Evolutionary conservation across 148 eudicot genomes (phyloP), one percentile per base, ranked within the genome.

Genomic region (Amaranthus hypochondriacus): DNA sequence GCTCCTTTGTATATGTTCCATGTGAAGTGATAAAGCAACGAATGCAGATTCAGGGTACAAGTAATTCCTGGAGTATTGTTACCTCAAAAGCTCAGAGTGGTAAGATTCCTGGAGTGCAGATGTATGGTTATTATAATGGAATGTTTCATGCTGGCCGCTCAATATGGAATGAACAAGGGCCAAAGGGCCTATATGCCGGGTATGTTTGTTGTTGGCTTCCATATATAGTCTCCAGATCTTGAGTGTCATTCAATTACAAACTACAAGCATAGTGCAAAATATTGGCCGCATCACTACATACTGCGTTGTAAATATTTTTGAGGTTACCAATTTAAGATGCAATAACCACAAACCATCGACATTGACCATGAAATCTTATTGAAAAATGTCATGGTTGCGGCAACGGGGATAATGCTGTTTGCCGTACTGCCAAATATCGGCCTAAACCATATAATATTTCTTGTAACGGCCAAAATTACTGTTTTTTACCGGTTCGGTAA

Each of bases 21-120:
- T 90, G 98, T 83, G 98, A 93, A 84, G 98, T 93, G 78, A 89
- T 93, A 65, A 93, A 93, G 84, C 98, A 89, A 84, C 91, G 98
- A 43, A 93, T 93, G 98, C 98, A 93, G 82, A 87, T 93, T 81
- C 98, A 93, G 83, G 96, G 98, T 69, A 85, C 92, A 56, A 85
- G 78, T 65, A 77, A 76, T 61, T 89, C 93, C 77, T 93, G 98
- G 98, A 83, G 80, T 82, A 78, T 92, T 56, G 77, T 90, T 63
- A 82, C 85, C 53, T 69, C 84, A 59, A 88, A 85, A 63, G 81
- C 87, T 55, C 76, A 67, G 67, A 82, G 79, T 63, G 77, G 64
- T 73, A 78, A 70, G 69, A 86, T 86, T 72, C 88, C 88, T 77
- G 90, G 87, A 75, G 81, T 76, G 83, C 83, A 78, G 70, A 84